Percentiles rank a stretch among this genome's conserved stretches.
phyloP scores from a whole-genome alignment of 2,329 filamentous ascomycete genomes.

The Leptographium galeiforme region DNA sequence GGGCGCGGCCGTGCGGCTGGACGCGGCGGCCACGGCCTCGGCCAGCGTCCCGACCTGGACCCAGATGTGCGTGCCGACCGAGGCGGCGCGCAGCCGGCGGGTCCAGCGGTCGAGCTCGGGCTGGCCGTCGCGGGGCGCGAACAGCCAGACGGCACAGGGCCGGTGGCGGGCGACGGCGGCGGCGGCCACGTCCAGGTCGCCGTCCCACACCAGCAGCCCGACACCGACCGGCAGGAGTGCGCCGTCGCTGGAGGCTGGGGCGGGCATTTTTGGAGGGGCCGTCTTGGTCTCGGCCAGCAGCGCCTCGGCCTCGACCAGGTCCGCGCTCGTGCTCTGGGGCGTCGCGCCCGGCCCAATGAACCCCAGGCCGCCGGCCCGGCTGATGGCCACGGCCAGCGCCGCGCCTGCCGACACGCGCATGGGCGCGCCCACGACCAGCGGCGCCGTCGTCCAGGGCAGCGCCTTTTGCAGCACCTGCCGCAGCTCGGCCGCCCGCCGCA shows the following conservation, averaged over 20 bases:
- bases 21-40: constrained; percentile 35
- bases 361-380: constrained; percentile 26
- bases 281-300: no score
- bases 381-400: constrained; percentile 24
- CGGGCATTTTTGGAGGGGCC: no score
- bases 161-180: constrained; percentile 33
- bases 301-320: not conserved
- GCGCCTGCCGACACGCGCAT: constrained; percentile 25
- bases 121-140: constrained; percentile 38
- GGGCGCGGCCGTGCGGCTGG: constrained; percentile 37
- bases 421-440: constrained; percentile 26
- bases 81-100: constrained; percentile 23
- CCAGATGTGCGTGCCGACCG: constrained; percentile 23
- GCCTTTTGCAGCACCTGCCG: constrained; percentile 5
- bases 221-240: constrained; percentile 37
- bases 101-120: constrained; percentile 17
- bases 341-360: constrained; percentile 12
- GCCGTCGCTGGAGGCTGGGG: no score
- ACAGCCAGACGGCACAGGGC: constrained; percentile 53
- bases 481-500: constrained; percentile 4
- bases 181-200: constrained; percentile 28
- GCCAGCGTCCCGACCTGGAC: constrained; percentile 48
- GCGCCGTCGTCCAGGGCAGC: constrained; percentile 23
- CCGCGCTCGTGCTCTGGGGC: constrained; percentile 5
- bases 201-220: constrained; percentile 47